Conservation (phyloP, 495 filamentous ascomycete species). For the Diplogelasinospora grovesii region DNA sequence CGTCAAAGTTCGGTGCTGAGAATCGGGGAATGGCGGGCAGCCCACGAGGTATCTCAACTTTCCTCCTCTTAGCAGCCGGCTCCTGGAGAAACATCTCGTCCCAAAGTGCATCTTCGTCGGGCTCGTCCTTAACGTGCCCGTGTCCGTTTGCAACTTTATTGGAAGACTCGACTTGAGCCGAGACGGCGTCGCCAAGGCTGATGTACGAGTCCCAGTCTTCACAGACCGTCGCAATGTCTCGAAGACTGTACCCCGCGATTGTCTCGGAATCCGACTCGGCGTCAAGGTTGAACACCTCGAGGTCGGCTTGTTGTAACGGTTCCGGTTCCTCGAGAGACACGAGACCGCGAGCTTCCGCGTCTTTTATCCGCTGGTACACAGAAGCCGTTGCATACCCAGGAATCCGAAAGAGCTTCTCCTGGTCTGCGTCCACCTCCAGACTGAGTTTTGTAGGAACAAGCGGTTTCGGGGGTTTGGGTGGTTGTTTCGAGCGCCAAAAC, state of each 20-base stretch:
- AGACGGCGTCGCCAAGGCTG: constrained; percentile 22
- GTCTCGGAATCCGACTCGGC: constrained; percentile 56
- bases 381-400: constrained; percentile 40
- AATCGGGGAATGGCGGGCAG: constrained; percentile 37
- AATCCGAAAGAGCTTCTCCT: constrained; percentile 71
- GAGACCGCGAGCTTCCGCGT: constrained; percentile 51
- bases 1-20: constrained; percentile 39
- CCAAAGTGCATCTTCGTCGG: constrained; percentile 49
- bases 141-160: too few species aligned
- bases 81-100: constrained; percentile 41
- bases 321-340: constrained; percentile 49
- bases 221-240: constrained; percentile 73
- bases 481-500: constrained; percentile 60
- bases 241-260: constrained; percentile 61
- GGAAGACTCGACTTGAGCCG: constrained; percentile 16
- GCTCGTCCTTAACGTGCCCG: constrained; percentile 23
- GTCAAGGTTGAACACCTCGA: constrained; percentile 46
- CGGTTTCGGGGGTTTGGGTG: constrained; percentile 67
- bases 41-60: constrained; percentile 27
- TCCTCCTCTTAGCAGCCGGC: constrained; percentile 33
- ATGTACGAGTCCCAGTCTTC: constrained; percentile 71
- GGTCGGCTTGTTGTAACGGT: constrained; percentile 45
- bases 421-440: constrained; percentile 73
- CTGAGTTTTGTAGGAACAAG: constrained; percentile 80
- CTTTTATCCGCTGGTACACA: constrained; percentile 45